Base-by-base conservation (phyloP, 768 basidiomycete genomes). In the Amanita subjunquillea region DNA sequence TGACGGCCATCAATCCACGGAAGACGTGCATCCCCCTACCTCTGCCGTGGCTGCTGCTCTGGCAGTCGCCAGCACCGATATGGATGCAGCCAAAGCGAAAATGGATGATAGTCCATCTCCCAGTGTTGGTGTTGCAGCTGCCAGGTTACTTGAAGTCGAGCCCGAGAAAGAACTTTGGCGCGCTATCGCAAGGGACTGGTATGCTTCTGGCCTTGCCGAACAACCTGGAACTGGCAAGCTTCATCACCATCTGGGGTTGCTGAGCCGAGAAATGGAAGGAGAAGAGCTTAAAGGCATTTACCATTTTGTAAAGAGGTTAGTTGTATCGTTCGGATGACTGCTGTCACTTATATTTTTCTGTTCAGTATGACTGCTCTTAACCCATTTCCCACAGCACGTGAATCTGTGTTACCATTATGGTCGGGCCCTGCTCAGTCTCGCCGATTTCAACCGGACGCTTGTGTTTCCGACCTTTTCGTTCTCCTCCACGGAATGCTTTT, bases 401-500 rank as follows among this genome's bases (percentile, higher is more conserved):
- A 97, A 69, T 89, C 92, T 0, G 75, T 97, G 10, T 74, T 95
- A 3, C 83, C 85, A 0, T 69, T 97, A n/a, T 98, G 94, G 85
- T 87, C 91, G 6, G 73, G 75, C 3, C 68, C 80, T 2, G 75
- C 85, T 0, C 90, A 92, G 63, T 73, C 81, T 6, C 79, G 83
- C 15, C 84, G 91, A 2, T 77, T 83, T 13, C 75, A 76, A 8
- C 85, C 93, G 2, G 92, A 95, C 57, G 80, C 87, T 4, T 72
- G 70, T 2, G 76, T 75, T 0, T 67, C 85, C 0, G 91, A 93
- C 23, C 75, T 96, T 0, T 99, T 98, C 58, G 80, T 98, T 30
- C 79, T 91, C 9, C 72, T 99, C 0, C 96, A 98, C 54, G 94
- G 96, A 25, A 94, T 97, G 92, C 76, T 99, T 1, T 97, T 97